Evolutionary conservation across 2,329 filamentous ascomycete species (phyloP), one percentile per base, ranked within the genome.

Genomic region (Ophiostoma sp.): DNA sequence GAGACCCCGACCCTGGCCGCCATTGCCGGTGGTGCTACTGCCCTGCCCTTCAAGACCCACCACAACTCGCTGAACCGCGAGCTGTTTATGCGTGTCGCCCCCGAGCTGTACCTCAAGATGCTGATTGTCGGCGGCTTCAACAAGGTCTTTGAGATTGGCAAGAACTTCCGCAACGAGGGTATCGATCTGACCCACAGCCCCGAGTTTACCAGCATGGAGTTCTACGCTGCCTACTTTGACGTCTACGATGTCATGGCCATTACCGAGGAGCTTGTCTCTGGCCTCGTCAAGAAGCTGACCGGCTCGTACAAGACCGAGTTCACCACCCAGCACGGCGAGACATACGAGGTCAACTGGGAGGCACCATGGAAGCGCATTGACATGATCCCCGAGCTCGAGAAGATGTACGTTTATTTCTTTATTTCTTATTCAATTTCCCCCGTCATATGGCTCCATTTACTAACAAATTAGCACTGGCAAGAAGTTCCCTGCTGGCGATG

Each of bases 1-100:
- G 93, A 98, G 82, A 99, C 95, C 0, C 94, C 95, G 5, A 97
- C 98, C 88, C 94, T 99, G 87, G 96, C 97, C 79, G 87, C 91
- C 76, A 96, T 97, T 78, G 93, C 95, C 39, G 96, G 95, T 75
- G 95, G 95, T 78, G 95, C 95, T 44, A 98, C 95, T 0, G 95
- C 95, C 71, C 93, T 91, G 83, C 95, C 95, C 5, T 99, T 99
- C 81, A 85, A 91, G 75, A 98, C 95, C 17, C 91, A 96, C 80
- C 95, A 98, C 84, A 99, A 99, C 80, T 95, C 98, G 69, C 86
- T 95, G 68, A 88, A 97, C 80, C 93, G 96, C 88, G 90, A 97
- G 76, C 89, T 99, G 80, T 98, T 90, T 82, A 90, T 99, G 87
- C 90, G 95, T 78, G 89, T 98, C 66, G 95, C 96, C 0, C 96